Conservation (phyloP, 202 grass and related monocot genomes). For the Zizania palustris region DNA sequence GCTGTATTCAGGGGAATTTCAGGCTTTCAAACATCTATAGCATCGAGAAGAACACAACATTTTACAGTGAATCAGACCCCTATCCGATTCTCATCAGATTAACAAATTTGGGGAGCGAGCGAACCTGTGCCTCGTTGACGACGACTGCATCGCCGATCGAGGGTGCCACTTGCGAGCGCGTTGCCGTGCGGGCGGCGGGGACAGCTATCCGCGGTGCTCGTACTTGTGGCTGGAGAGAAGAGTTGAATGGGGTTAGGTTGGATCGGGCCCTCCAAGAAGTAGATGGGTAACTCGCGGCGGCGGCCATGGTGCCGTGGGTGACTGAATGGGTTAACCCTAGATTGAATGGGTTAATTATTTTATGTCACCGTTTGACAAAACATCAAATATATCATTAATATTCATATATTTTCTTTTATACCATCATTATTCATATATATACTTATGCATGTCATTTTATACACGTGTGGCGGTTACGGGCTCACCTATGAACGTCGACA, state of each 20-base stretch:
- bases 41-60: background rate
- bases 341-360: too few relatives aligned
- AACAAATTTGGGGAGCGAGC: too few relatives aligned
- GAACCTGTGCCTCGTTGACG: background rate
- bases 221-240: background rate
- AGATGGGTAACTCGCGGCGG: background rate
- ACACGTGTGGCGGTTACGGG: too few relatives aligned
- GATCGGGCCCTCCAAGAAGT: background rate
- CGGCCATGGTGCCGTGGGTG: background rate
- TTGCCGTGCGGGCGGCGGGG: background rate
- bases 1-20: background rate
- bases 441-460: too few relatives aligned
- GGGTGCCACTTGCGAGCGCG: background rate
- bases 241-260: background rate
- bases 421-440: too few relatives aligned
- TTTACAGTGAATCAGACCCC: background rate
- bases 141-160: background rate
- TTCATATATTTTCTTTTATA: too few relatives aligned
- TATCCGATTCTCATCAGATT: too few relatives aligned
- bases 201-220: background rate
- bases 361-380: too few relatives aligned
- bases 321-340: too few relatives aligned
- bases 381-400: too few relatives aligned
- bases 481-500: too few relatives aligned
- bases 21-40: background rate